Evolutionary conservation across 1,284 basidiomycete genomes (phyloP).

Genomic region (Irpex rosettiformis): DNA sequence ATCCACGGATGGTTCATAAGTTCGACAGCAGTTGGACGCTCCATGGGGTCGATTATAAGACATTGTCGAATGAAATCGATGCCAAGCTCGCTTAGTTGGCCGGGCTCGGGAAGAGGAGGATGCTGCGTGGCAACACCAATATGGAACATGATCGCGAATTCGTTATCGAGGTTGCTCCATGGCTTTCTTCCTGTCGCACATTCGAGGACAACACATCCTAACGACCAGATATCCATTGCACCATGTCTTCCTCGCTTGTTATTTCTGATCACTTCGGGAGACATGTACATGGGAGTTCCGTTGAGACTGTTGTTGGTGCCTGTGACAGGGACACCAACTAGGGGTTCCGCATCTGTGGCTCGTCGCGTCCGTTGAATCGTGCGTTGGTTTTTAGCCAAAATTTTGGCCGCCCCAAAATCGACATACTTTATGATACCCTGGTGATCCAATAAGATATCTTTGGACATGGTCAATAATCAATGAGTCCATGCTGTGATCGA

Average conservation of each 20-base stretch:
- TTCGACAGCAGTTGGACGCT: constrained; percentile 83
- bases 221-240: constrained; percentile 98
- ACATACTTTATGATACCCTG: constrained; percentile 96
- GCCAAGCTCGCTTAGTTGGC: constrained; percentile 85
- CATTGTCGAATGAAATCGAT: constrained; percentile 95
- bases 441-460: constrained; percentile 95
- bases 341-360: constrained; percentile 30
- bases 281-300: constrained; percentile 99
- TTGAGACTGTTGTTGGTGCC: constrained; percentile 85
- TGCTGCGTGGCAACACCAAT: constrained; percentile 97
- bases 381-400: constrained; percentile 90
- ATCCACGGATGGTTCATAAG: constrained; percentile 93
- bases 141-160: constrained; percentile 99
- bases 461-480: constrained; percentile 4
- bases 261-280: constrained; percentile 97
- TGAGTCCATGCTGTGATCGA: not conserved
- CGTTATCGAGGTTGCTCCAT: constrained; percentile 98
- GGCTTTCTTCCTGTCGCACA: constrained; percentile 96
- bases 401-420: constrained; percentile 98
- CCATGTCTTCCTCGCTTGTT: constrained; percentile 84
- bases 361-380: constrained; percentile 79
- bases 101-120: constrained; percentile 90
- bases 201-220: constrained; percentile 96
- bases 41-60: constrained; percentile 83
- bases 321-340: constrained; percentile 34